Conservation (phyloP, 148 eudicot genomes). For the Arbutus unedo region DNA sequence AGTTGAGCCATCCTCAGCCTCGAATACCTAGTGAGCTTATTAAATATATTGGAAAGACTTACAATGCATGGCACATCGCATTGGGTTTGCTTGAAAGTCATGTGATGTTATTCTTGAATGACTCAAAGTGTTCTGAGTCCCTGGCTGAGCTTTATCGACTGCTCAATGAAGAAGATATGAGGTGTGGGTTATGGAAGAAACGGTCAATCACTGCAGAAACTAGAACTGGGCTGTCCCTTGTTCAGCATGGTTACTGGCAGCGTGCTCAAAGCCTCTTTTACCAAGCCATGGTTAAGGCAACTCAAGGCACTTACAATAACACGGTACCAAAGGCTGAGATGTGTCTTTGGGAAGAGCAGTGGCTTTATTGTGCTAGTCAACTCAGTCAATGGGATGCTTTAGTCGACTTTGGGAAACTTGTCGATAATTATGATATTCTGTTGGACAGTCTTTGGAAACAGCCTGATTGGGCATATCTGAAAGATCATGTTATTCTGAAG, state of each 20-base stretch:
- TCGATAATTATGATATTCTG: conserved; percentile 88
- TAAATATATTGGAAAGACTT: conserved; percentile 94
- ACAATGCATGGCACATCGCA: conserved; percentile 99
- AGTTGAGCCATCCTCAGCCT: conserved; percentile 98
- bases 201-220: conserved; percentile 88
- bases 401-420: conserved; percentile 83
- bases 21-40: conserved; percentile 99
- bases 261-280: conserved; percentile 93
- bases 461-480: conserved; percentile 93
- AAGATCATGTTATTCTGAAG: conserved; percentile 86
- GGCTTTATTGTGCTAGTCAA: conserved; percentile 93
- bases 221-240: conserved; percentile 92
- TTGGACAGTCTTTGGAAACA: conserved; percentile 95
- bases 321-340: conserved; percentile 98
- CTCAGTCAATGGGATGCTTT: conserved; percentile 97
- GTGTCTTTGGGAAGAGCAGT: conserved; percentile 99
- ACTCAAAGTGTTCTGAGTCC: conserved; percentile 90
- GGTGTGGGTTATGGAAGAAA: conserved; percentile 99
- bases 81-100: conserved; percentile 93
- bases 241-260: conserved; percentile 99
- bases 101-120: conserved; percentile 87
- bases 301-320: conserved; percentile 93
- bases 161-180: conserved; percentile 99
- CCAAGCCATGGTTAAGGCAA: conserved; percentile 97
- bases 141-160: conserved; percentile 95